phyloP scores from a whole-genome alignment of 805 yeast species.

The Metschnikowia arizonensis region DNA sequence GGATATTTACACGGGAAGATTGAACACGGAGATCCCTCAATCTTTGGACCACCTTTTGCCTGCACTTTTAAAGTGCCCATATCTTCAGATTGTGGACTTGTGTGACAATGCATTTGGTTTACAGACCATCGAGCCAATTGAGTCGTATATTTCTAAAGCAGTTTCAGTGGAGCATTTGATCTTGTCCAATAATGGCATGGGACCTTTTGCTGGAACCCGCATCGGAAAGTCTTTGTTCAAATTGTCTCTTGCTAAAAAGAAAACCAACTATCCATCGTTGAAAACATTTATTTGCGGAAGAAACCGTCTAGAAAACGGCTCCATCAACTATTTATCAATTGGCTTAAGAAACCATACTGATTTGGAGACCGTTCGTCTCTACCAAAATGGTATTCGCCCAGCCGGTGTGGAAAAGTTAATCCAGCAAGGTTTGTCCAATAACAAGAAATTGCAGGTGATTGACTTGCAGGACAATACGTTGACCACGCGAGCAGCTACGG shows the following conservation, averaged over 20 bases:
- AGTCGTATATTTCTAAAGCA: constrained; percentile 69
- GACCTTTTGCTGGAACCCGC: constrained; percentile 95
- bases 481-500: constrained; percentile 64
- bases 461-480: constrained; percentile 96
- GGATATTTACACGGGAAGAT: constrained; percentile 91
- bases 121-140: constrained; percentile 88
- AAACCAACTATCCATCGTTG: constrained; percentile 48
- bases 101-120: constrained; percentile 97
- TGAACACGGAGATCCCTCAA: constrained; percentile 90
- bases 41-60: constrained; percentile 71
- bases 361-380: constrained; percentile 70
- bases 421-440: constrained; percentile 62
- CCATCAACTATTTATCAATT: constrained; percentile 76
- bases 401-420: constrained; percentile 78
- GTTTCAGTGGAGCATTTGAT: constrained; percentile 79
- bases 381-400: constrained; percentile 97
- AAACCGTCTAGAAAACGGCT: constrained; percentile 94
- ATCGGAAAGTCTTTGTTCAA: constrained; percentile 81
- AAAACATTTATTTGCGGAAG: constrained; percentile 94
- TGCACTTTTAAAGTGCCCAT: constrained; percentile 63
- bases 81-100: constrained; percentile 69
- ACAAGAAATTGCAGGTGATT: constrained; percentile 57
- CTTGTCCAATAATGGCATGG: constrained; percentile 94
- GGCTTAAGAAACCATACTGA: constrained; percentile 79
- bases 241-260: constrained; percentile 61